Conservation (phyloP, 139 green algal species). For the Picochlorum sp. region DNA sequence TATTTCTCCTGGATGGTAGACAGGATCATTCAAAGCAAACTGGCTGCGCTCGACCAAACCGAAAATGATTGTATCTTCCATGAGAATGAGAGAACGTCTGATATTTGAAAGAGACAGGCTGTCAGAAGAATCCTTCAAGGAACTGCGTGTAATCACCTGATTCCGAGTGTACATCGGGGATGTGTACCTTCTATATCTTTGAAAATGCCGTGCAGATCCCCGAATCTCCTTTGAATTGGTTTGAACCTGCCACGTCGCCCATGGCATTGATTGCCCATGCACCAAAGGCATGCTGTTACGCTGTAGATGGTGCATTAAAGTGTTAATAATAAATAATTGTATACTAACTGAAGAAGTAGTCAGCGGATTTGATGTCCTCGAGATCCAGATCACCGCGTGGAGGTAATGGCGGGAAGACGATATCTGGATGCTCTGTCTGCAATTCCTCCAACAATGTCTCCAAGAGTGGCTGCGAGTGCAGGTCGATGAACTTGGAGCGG, state of each 20-base stretch:
- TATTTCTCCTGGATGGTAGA: constrained; percentile 69
- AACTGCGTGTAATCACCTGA: too few species aligned
- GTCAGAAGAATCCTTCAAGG: constrained; percentile 2
- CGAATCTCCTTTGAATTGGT: too few species aligned
- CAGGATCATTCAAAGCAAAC: constrained; percentile 70
- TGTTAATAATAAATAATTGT: constrained; percentile 1
- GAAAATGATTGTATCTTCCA: constrained; percentile 99
- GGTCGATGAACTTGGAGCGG: constrained; percentile 75
- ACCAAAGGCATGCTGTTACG: too few species aligned
- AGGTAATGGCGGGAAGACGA: constrained; percentile 59
- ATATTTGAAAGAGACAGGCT: constrained; percentile 63
- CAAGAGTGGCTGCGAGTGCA: constrained; percentile 78
- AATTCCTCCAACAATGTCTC: constrained; percentile 60
- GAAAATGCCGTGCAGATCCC: too few species aligned
- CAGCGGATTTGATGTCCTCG: constrained; percentile 41
- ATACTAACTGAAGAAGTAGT: constrained; percentile 81
- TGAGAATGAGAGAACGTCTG: constrained; percentile 67
- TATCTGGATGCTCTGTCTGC: constrained; percentile 28
- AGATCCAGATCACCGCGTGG: constrained; percentile 62
- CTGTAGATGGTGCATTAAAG: not conserved
- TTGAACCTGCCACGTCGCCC: too few species aligned
- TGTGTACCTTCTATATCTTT: not conserved
- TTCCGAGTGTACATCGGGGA: not conserved
- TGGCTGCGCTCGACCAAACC: constrained; percentile 89
- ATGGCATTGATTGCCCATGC: too few species aligned